Evolutionary conservation across 345 rosid species (phyloP).

Genomic region (Anacardium occidentale): DNA sequence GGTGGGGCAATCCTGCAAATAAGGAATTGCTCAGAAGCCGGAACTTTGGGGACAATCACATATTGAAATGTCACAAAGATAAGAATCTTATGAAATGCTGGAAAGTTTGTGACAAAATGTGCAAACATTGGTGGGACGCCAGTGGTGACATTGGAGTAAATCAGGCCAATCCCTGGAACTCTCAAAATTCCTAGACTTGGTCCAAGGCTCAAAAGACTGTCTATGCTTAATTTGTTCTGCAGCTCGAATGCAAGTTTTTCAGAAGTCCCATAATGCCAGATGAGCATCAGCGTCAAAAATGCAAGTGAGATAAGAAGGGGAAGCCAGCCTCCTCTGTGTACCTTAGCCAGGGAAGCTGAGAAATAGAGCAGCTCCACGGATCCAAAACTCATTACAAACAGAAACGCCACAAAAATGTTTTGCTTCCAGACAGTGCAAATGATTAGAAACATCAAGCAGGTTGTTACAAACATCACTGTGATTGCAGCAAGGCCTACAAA

Average conservation of each 20-base stretch:
- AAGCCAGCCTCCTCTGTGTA: constrained; percentile 32
- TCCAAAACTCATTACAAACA: constrained; percentile 28
- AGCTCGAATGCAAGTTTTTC: constrained; percentile 28
- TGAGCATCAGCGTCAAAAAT: constrained; percentile 25
- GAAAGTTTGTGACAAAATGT: constrained; percentile 39
- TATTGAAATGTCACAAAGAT: constrained; percentile 29
- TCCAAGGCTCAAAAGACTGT: constrained; percentile 25
- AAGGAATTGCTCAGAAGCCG: constrained; percentile 17
- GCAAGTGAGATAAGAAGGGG: constrained; percentile 27
- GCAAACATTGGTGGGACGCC: constrained; percentile 38
- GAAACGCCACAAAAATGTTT: constrained; percentile 20
- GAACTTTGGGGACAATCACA: constrained; percentile 35
- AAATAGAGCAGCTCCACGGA: constrained; percentile 30
- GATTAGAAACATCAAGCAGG: constrained; percentile 32
- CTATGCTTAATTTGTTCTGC: constrained; percentile 27
- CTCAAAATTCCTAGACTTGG: constrained; percentile 31
- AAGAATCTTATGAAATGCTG: constrained; percentile 33
- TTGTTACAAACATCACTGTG: constrained; percentile 38
- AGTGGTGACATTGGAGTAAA: constrained; percentile 27
- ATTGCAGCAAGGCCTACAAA: constrained; percentile 35
- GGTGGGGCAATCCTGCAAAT: constrained; percentile 27
- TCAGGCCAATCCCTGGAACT: constrained; percentile 37
- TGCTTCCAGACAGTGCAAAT: constrained; percentile 28
- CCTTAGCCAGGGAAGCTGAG: constrained; percentile 30
- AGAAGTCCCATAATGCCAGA: constrained; percentile 37